These are phyloP conservation scores for Fusarium oxysporum DNA, from an alignment of 2,329 filamentous ascomycete species.

Conservation along the genomic window DNA sequence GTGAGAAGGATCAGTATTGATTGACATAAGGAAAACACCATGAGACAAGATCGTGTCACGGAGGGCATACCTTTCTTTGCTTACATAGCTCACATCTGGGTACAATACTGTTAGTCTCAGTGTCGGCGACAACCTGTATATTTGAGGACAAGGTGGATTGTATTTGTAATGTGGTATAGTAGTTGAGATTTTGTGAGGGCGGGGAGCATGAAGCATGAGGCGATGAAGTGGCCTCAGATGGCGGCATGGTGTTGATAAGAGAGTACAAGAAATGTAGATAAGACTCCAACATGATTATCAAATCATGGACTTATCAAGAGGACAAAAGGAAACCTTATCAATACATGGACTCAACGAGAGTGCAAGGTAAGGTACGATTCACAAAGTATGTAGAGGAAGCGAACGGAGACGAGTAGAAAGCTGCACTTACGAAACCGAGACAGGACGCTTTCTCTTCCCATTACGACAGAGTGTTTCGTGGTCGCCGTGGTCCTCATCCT, in stretches of 20 bases:
- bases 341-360: constrained; percentile 15
- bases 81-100: constrained; percentile 81
- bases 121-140: constrained; percentile 25
- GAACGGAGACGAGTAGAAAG: constrained; percentile 13
- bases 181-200: constrained; percentile 23
- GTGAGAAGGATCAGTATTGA: constrained; percentile 19
- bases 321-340: constrained; percentile 3
- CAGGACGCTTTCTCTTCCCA: constrained; percentile 69
- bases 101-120: constrained; percentile 52
- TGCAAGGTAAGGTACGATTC: constrained; percentile 1
- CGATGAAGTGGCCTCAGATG: constrained; percentile 25
- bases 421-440: constrained; percentile 67
- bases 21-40: not conserved
- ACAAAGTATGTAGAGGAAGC: constrained; percentile 25
- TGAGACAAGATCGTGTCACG: not conserved
- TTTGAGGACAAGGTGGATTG: constrained; percentile 31
- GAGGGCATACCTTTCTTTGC: constrained; percentile 74
- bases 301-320: constrained; percentile 16
- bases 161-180: constrained; percentile 15
- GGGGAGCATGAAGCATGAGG: constrained; percentile 33
- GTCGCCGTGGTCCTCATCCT: constrained; percentile 61
- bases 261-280: constrained; percentile 36
- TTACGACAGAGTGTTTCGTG: constrained; percentile 50
- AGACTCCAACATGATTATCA: constrained; percentile 36
- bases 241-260: constrained; percentile 37